Conservation (phyloP, 2,329 filamentous ascomycete genomes). For the Alternaria postmessia region DNA sequence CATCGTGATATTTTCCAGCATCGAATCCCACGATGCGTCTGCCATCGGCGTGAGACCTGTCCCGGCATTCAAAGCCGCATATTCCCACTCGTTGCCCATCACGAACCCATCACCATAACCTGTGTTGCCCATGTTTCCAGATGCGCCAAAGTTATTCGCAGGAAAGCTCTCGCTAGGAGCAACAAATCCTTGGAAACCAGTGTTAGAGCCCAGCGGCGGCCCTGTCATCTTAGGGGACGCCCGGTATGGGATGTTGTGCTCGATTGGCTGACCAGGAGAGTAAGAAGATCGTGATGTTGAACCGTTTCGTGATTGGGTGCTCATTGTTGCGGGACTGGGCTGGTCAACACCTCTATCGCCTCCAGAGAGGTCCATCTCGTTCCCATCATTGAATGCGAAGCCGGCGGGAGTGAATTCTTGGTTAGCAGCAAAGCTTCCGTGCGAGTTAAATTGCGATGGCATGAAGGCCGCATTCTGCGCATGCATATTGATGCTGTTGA, state of each 20-base stretch:
- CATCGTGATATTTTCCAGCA: slow-evolving; percentile 48
- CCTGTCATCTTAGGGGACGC: slow-evolving; percentile 32
- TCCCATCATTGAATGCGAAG: slow-evolving; percentile 30
- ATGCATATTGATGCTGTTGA: slow-evolving; percentile 35
- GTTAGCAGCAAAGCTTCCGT: slow-evolving; percentile 6
- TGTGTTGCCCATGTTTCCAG: slow-evolving; percentile 18
- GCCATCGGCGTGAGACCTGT: slow-evolving; percentile 45
- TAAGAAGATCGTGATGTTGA: slow-evolving; percentile 49
- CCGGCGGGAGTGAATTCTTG: slow-evolving; percentile 15
- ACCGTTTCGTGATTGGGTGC: slow-evolving; percentile 41
- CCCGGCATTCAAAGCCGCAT: slow-evolving; percentile 29
- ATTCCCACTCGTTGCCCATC: slow-evolving; percentile 47
- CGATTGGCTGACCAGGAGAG: slow-evolving; percentile 39
- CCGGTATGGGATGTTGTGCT: slow-evolving; percentile 41
- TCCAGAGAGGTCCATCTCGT: slow-evolving; percentile 49
- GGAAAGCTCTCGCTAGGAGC: slow-evolving; percentile 14
- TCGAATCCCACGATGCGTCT: slow-evolving; percentile 47
- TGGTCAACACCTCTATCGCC: slow-evolving; percentile 39
- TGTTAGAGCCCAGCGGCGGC: slow-evolving; percentile 6
- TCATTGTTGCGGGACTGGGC: slow-evolving; percentile 45
- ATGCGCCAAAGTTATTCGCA: slow-evolving; percentile 15
- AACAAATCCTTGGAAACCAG: slow-evolving; percentile 8
- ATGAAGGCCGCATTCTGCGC: slow-evolving; percentile 26
- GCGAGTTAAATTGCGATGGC: slow-evolving; percentile 8
- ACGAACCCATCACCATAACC: slow-evolving; percentile 30